Base-by-base conservation (phyloP, 768 basidiomycete species). In the Mycena epipterygia region DNA sequence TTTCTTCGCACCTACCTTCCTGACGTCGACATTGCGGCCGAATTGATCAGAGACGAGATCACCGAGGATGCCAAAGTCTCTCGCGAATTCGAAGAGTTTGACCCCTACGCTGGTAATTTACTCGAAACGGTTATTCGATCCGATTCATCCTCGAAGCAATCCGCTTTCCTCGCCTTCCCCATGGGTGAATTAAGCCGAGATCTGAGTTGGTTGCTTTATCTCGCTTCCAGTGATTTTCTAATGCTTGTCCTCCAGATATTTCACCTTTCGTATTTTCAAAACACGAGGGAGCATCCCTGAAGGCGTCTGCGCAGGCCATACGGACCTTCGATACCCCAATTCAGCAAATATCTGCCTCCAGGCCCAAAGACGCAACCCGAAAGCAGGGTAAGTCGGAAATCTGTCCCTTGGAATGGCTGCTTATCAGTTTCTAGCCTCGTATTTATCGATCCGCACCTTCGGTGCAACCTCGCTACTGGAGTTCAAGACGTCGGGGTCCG, bases 1-100 rank as follows among this genome's bases (percentile, higher is more conserved):
- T 94, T 93, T 74, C 83, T 95, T 53, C 89, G 91, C 51, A 90
- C 89, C 5, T 86, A 87, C 78, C 85, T 91, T 62, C 93, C 94
- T 1, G 93, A 95, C 68, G 84, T 91, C 19, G 92, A 94, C 68
- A 83, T 95, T n/a, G 82, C 92, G 9, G 81, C 87, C n/a, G 90
- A 93, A 44, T 80, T 95, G 27, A 84, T 95, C 51, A 79, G 87
- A 58, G 86, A 88, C 30, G 84, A 90, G 65, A 79, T 93, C 23
- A 79, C 82, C 16, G 81, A 82, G 58, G 89, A 91, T 52, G 80
- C 83, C 16, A 79, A 75, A 46, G 71, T 81, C 57, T 65, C 74
- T 41, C 78, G 76, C 27, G 73, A 79, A n/a, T 75, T 86, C 19
- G 75, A 82, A 32, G 65, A 67, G 16, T 92, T 91, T 52, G 88